Conservation (phyloP, 2,329 filamentous ascomycete genomes). For the Cryphonectria naterciae region DNA sequence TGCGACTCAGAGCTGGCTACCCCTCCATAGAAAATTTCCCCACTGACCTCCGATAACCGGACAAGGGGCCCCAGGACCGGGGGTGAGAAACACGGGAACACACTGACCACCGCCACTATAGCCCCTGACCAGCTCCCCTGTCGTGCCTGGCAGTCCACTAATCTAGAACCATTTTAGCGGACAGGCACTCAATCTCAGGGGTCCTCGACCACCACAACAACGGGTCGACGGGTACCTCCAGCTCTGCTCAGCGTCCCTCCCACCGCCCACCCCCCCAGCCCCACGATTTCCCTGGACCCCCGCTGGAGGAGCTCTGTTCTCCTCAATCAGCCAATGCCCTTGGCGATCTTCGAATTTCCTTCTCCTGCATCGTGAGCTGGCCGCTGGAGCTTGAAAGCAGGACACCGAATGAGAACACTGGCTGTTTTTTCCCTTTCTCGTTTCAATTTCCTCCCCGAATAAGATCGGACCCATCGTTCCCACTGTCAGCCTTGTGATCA, state of each 20-base stretch:
- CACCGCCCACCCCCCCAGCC: slow-evolving; percentile 22
- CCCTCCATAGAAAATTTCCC: slow-evolving; percentile 20
- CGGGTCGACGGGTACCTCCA: background rate
- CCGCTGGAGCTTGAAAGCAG: slow-evolving; percentile 15
- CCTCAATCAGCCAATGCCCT: slow-evolving; percentile 15
- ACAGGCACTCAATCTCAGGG: slow-evolving; percentile 18
- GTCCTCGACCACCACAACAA: slow-evolving; percentile 7
- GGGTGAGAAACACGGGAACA: background rate
- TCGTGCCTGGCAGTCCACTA: background rate
- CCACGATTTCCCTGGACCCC: slow-evolving; percentile 27
- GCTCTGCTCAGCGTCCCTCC: background rate
- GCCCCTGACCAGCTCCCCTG: background rate
- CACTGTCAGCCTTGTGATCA: background rate
- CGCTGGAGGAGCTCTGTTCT: slow-evolving; percentile 13
- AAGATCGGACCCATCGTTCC: slow-evolving; percentile 15
- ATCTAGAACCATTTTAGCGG: slow-evolving; percentile 11
- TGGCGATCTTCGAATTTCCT: slow-evolving; percentile 15
- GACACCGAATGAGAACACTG: background rate
- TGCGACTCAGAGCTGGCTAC: background rate
- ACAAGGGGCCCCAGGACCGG: background rate
- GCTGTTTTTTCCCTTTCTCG: background rate
- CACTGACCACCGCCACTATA: background rate
- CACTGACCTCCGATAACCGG: slow-evolving; percentile 17
- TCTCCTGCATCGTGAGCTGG: slow-evolving; percentile 20
- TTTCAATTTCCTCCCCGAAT: background rate